These are phyloP conservation scores for Aspergillus puulaauensis DNA, from an alignment of 2,329 filamentous ascomycete species.

Conservation along the genomic window DNA sequence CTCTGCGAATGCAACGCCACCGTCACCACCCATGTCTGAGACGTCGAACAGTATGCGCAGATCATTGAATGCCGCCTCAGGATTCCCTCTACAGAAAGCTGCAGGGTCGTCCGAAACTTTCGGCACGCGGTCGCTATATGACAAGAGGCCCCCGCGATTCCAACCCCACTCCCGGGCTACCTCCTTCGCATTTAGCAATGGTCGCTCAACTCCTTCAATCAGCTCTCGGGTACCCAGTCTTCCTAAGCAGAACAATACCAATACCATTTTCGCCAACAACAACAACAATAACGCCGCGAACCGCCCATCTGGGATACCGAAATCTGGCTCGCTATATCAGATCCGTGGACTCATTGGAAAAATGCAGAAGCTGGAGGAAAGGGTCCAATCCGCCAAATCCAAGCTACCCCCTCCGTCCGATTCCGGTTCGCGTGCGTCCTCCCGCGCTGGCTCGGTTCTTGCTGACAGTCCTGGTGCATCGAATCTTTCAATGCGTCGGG, in stretches of 20 bases:
- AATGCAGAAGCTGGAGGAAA: slow-evolving; percentile 93
- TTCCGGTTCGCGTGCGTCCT: slow-evolving; percentile 79
- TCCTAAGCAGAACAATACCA: slow-evolving; percentile 26
- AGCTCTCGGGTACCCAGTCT: slow-evolving; percentile 36
- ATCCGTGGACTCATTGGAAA: slow-evolving; percentile 92
- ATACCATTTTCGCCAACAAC: no score
- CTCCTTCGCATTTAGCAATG: slow-evolving; percentile 56
- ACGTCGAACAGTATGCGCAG: slow-evolving; percentile 64
- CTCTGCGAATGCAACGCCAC: slow-evolving; percentile 74
- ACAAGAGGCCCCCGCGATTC: slow-evolving; percentile 40
- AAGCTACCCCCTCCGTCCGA: slow-evolving; percentile 80
- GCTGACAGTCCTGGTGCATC: slow-evolving; percentile 52
- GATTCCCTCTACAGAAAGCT: slow-evolving; percentile 42
- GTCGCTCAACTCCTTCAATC: slow-evolving; percentile 47
- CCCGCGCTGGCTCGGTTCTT: slow-evolving; percentile 57
- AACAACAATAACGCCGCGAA: slow-evolving; percentile 35
- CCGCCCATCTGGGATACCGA: slow-evolving; percentile 49
- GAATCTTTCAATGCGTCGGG: slow-evolving; percentile 56
- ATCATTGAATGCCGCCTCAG: slow-evolving; percentile 52
- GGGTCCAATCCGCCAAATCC: slow-evolving; percentile 86
- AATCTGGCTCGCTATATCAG: slow-evolving; percentile 78
- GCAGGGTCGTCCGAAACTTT: slow-evolving; percentile 49
- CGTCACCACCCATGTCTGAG: slow-evolving; percentile 92
- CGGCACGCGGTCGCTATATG: slow-evolving; percentile 55
- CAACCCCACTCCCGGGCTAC: slow-evolving; percentile 54